Base-by-base conservation (phyloP, 257 asterid genomes). In the Jacaranda mimosifolia region DNA sequence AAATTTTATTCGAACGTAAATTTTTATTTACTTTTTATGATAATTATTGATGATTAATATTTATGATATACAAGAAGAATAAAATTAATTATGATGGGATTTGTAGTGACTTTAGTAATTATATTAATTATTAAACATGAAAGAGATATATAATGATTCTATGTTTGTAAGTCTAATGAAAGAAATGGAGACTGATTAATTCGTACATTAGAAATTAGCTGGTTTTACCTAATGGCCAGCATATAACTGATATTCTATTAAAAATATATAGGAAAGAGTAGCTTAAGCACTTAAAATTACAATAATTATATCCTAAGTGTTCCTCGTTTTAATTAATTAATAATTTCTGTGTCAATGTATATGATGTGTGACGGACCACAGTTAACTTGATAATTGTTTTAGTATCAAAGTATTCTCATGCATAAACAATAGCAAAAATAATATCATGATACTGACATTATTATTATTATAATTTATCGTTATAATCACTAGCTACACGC, bases 371-470 rank as follows among this genome's bases (percentile, higher is more conserved):
- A 35, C 59, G 70, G 77, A 73, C 69, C 46, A 19, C 68, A 8
- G 32, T 73, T 45, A 38, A 59, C 69, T 73, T 45, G 36, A 73
- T 32, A 73, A 45, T 72, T 55, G 58, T 35, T 32, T 42, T 57
- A 19, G 17, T 8, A 36, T 19, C 15, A 15, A 40, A 42, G 17
- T 60, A 40, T n/a, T 39, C 14, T 65, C 70, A 40, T n/a, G 53
- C 69, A 39, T 39, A 39, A 45, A 0, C 49, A 38, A 59, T 32
- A 9, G n/a, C 18, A 32, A 7, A 48, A 13, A 42, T 42, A 46
- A 49, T 15, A 35, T 72, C 21, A 72, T 21, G 13, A 57, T 9
- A n/a, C 40, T 48, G n/a, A 42, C 35, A 51, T 39, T 53, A 0
- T 10, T 21, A 11, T 57, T 57, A 5, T 19, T 8, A 7, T 19